Percentiles rank a stretch among this genome's conserved stretches.
These are phyloP conservation scores for Sordariomycetes sp. DNA, from an alignment of 2,329 filamentous ascomycete species.

Conservation along the genomic window DNA sequence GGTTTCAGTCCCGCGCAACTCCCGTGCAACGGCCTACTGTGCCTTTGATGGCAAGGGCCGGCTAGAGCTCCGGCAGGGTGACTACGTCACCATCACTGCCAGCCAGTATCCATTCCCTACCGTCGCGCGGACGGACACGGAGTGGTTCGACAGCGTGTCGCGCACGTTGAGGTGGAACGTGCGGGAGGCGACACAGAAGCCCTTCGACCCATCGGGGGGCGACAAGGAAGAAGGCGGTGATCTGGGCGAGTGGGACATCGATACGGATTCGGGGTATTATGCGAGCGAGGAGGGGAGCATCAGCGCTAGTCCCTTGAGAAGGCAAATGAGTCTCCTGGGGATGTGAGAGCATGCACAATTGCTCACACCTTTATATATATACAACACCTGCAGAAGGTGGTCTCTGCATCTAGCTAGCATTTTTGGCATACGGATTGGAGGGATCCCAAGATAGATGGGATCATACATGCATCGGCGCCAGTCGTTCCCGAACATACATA, in stretches of 20 bases:
- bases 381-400: not conserved
- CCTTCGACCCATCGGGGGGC: conserved; percentile 50
- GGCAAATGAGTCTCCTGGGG: conserved; percentile 65
- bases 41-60: conserved; percentile 96
- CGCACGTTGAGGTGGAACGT: conserved; percentile 93
- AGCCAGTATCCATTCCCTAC: conserved; percentile 97
- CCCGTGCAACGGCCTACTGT: conserved; percentile 88
- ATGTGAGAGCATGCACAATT: conserved; percentile 26
- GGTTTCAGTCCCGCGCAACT: conserved; percentile 73
- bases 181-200: conserved; percentile 83
- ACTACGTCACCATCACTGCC: conserved; percentile 92
- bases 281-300: conserved; percentile 63
- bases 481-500: not conserved
- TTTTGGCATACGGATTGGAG: not conserved
- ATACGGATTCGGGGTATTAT: conserved; percentile 68
- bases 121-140: conserved; percentile 76
- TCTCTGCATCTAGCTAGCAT: not conserved
- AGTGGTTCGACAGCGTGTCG: conserved; percentile 96
- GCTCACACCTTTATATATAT: not conserved
- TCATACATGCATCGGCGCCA: not conserved
- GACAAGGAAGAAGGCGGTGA: conserved; percentile 45
- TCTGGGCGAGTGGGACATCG: conserved; percentile 79
- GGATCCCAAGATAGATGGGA: not conserved
- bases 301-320: conserved; percentile 55
- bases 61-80: conserved; percentile 83